Conservation (phyloP, 2,329 filamentous ascomycete genomes). For the Ceratocystis cubensis region DNA sequence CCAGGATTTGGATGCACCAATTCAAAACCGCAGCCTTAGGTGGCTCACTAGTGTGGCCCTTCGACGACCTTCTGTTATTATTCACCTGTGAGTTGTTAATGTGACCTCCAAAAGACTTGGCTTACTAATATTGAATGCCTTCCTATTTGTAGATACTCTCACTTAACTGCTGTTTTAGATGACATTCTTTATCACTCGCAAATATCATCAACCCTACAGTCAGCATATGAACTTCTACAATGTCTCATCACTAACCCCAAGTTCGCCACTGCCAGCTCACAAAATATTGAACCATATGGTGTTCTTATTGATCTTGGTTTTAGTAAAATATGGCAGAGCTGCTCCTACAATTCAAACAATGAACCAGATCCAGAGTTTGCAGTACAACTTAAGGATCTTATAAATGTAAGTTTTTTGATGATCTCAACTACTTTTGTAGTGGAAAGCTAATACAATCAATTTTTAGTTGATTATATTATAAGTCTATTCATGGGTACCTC, state of each 20-base stretch:
- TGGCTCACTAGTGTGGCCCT: conserved; percentile 48
- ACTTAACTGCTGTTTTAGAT: conserved; percentile 46
- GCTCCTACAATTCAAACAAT: conserved; percentile 38
- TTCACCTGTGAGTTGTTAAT: conserved; percentile 40
- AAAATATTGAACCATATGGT: conserved; percentile 39
- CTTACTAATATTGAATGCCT: conserved; percentile 22
- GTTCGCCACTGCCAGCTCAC: conserved; percentile 38
- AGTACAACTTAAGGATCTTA: conserved; percentile 44
- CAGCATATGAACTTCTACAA: conserved; percentile 48
- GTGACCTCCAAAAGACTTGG: background rate
- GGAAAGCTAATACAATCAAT: background rate
- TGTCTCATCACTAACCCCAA: conserved; percentile 42
- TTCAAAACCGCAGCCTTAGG: conserved; percentile 45
- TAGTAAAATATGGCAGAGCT: conserved; percentile 48
- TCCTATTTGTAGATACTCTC: conserved; percentile 35
- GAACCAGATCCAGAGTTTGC: conserved; percentile 39
- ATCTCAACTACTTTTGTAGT: too few species aligned
- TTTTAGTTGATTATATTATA: background rate
- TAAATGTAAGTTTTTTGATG: conserved; percentile 33
- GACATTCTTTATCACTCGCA: conserved; percentile 52
- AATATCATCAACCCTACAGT: conserved; percentile 45
- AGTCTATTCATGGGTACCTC: background rate
- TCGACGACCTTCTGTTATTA: conserved; percentile 43
- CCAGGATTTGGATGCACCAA: conserved; percentile 47
- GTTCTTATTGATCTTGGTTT: conserved; percentile 50